Percentiles rank a stretch among this genome's conserved stretches.
phyloP scores from a whole-genome alignment of 208 protist species.

The Borovskyia barvae region DNA sequence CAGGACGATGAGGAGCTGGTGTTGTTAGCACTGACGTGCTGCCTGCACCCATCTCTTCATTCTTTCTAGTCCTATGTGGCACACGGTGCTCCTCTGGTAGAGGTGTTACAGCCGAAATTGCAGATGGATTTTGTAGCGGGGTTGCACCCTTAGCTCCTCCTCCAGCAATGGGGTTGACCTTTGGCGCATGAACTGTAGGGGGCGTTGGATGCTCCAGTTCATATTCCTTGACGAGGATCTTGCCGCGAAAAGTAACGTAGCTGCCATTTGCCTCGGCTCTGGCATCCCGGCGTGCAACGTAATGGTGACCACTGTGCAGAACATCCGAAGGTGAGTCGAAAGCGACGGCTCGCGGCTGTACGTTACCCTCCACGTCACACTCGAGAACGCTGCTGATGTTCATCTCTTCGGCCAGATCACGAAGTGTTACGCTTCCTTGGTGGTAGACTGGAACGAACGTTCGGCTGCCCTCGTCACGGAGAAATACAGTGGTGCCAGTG shows the following conservation, averaged over 20 bases:
- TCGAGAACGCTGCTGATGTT: slow-evolving; percentile 83
- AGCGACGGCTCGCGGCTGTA: slow-evolving; percentile 67
- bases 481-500: slow-evolving; percentile 42
- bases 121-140: not conserved
- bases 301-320: slow-evolving; percentile 71
- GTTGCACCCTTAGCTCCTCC: not conserved
- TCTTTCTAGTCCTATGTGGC: not conserved
- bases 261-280: slow-evolving; percentile 30
- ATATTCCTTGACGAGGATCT: slow-evolving; percentile 83
- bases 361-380: slow-evolving; percentile 65
- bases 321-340: slow-evolving; percentile 84
- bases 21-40: not conserved
- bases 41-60: slow-evolving; percentile 3
- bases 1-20: not conserved
- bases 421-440: slow-evolving; percentile 56
- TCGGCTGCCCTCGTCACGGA: slow-evolving; percentile 40
- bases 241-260: slow-evolving; percentile 76
- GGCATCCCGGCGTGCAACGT: slow-evolving; percentile 71
- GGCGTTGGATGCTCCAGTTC: slow-evolving; percentile 50
- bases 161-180: not conserved
- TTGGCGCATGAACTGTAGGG: not conserved
- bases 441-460: slow-evolving; percentile 51
- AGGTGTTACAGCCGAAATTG: slow-evolving; percentile 6
- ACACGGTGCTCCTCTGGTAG: slow-evolving; percentile 2
- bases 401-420: slow-evolving; percentile 74